Evolutionary conservation across 2,329 filamentous ascomycete genomes (phyloP).

Genomic region (Penicillium sp.): DNA sequence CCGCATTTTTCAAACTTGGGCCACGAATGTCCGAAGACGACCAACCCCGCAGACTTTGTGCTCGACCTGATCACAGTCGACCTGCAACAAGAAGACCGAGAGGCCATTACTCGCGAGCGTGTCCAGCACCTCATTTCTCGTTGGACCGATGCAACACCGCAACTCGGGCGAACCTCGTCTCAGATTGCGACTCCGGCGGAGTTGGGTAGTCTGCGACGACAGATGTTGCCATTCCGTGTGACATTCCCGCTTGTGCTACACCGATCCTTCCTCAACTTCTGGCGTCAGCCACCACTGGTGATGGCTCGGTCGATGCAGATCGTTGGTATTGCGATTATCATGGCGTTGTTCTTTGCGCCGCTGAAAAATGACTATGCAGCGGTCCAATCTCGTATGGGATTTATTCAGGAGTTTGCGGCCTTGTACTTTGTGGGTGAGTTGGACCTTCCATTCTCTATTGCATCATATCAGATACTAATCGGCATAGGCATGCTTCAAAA

Average conservation of each 20-base stretch:
- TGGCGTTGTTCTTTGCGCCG: conserved; percentile 74
- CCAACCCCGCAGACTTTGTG: conserved; percentile 79
- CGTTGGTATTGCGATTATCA: conserved; percentile 65
- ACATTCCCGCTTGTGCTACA: conserved; percentile 72
- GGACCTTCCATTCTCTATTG: too few relatives aligned
- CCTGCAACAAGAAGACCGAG: conserved; percentile 68
- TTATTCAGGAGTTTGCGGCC: conserved; percentile 73
- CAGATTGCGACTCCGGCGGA: conserved; percentile 72
- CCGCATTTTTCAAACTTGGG: conserved; percentile 66
- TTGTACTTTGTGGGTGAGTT: conserved; percentile 48
- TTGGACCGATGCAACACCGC: conserved; percentile 54
- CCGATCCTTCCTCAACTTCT: conserved; percentile 72
- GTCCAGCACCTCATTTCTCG: conserved; percentile 66
- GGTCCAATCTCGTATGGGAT: conserved; percentile 75
- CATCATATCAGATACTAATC: background rate
- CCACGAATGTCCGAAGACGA: conserved; percentile 69
- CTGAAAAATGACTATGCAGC: conserved; percentile 71
- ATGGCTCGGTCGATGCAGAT: conserved; percentile 72
- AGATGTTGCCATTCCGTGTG: conserved; percentile 64
- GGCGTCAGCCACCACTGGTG: conserved; percentile 68
- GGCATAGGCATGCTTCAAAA: conserved; percentile 75
- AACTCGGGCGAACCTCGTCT: conserved; percentile 38
- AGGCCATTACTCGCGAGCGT: conserved; percentile 66
- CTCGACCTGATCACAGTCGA: conserved; percentile 79
- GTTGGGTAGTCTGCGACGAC: conserved; percentile 70